Evolutionary conservation across 1,284 basidiomycete genomes (phyloP), one percentile per base, ranked within the genome.

Genomic region (Cryptococcus sp.): DNA sequence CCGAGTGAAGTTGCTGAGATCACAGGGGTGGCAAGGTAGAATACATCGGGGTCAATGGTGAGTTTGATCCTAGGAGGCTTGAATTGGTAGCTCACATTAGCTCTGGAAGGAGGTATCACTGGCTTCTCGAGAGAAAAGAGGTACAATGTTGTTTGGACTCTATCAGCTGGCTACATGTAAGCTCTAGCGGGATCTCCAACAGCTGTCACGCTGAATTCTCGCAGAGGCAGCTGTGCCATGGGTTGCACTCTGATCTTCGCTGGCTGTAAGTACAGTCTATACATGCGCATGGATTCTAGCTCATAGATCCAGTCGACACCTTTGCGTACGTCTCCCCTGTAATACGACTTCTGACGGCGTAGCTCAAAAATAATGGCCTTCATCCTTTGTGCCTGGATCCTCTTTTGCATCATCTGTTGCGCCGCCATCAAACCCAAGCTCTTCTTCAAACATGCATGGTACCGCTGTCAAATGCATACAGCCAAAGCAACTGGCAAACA

Each of bases 91-190:
- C 41, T 18, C 21, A 45, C 22, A 48, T 32, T 34, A 59, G 57
- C 46, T 32, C 54, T 58, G 36, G 62, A 61, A 48, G 57, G 58
- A 14, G 59, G 59, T 9, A 25, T 49, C 28, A 60, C 51, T 14
- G 31, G 46, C 24, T 64, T 57, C 24, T 28, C 28, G 28, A 28
- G 28, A 28, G 28, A 28, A 4, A 31, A 4, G 43, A 52, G 41
- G 60, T 39, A 14, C 41, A 56, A 4, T 54, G 50, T 28, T 48
- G 34, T 24, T 18, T 43, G 10, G 9, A 62, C 67, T 5, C 47
- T 69, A 10, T 57, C 63, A 11, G 67, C 67, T 9, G 67, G 67
- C 2, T 69, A 69, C 45, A 46, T 64, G 64, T 67, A 34, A 53
- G 64, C 36, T 19, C 16, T 14, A 39, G 5, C 36, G 14, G 7